Evolutionary conservation across 805 yeast species (phyloP), one percentile per base, ranked within the genome.

Genomic region (Saccharomycopsis malanga): DNA sequence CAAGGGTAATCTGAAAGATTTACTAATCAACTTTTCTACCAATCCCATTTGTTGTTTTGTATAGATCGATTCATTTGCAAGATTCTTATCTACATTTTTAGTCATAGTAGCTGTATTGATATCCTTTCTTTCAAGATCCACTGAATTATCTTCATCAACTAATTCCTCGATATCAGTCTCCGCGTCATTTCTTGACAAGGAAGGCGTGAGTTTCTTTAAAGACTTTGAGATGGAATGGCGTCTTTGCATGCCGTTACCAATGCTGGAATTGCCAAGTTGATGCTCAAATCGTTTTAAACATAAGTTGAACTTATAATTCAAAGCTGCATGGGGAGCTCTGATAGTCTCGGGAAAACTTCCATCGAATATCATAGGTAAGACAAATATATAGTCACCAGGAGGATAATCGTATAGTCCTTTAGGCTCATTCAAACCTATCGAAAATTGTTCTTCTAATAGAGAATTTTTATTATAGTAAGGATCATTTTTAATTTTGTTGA

Each of bases 331-430:
- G 7, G 78, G 70, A 1, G 83, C 71, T 4, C 62, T 58, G 12
- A 79, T 67, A 0, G 85, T 62, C 43, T 84, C 86, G 0, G 91
- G 85, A 1, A 81, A 73, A 47, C 70, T 72, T 22, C 76, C 69
- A 0, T 87, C 83, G 44, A 82, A 72, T 4, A 76, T 61, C 0
- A 79, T 65, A 0, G 93, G 91, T 4, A 83, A 60, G 17, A 81
- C 59, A 56, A 81, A 84, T 2, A 83, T 73, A 57, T 84, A 84
- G 54, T 80, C 74, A 20, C 94, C 94, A 1, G 89, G 77, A 20
- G 49, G 46, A 35, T 49, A 52, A 14, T 23, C 36, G n/a, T 5
- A 9, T 14, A 7, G 2, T 4, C 15, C 7, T 21, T 17, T 27
- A 18, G 22, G 12, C 12, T 27, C 30, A 27, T 27, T 27, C n/a